Base-by-base conservation (phyloP, 2,329 filamentous ascomycete species). In the Tolypocladium guangdongense region DNA sequence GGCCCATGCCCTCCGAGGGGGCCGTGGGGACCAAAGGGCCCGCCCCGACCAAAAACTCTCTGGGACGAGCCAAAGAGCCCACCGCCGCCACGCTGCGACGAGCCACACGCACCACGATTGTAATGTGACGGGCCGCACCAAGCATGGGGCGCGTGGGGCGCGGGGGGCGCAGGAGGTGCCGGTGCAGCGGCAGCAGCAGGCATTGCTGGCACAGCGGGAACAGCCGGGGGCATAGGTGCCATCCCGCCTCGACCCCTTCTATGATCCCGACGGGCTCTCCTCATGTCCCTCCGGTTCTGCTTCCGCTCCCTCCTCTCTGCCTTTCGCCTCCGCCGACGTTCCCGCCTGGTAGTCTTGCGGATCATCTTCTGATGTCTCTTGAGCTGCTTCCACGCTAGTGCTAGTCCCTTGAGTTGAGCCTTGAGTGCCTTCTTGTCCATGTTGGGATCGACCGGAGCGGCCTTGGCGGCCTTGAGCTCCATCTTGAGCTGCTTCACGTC, bases 321-420 rank as follows among this genome's bases (percentile, higher is more conserved):
- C 46, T 60, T 68, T 11, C 61, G 59, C 45, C 58, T 60, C 51
- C 57, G 57, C 24, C 62, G 64, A 3, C 64, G 59, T 45, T 66
- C 62, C 27, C 62, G 66, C 52, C 63, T 70, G 11, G 61, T 60
- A 2, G 68, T 63, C 52, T 61, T 68, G 47, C 63, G 63, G 43
- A 62, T 57, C 22, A 62, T 62, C 52, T 61, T 64, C 53, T 66
- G 63, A 54, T 68, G 56, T 50, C 61, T 64, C 46, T 60, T 65
- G 43, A 63, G 55, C 53, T 60, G 60, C 53, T 72, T 74, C 67
- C 76, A 80, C 52, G 71, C 64, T 41, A 69, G 64, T 51, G 69
- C 68, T 32, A 82, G 62, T 3, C 61, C 63, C 58, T 72, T 76
- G 53, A 80, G 66, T 51, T 80, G 65, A 0, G 61, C 71, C 43